A percentile compares a stretch with the other conserved stretches of the same genome.
Conservation (phyloP, 176 grass and related monocot genomes). For the Luzula sylvatica region DNA sequence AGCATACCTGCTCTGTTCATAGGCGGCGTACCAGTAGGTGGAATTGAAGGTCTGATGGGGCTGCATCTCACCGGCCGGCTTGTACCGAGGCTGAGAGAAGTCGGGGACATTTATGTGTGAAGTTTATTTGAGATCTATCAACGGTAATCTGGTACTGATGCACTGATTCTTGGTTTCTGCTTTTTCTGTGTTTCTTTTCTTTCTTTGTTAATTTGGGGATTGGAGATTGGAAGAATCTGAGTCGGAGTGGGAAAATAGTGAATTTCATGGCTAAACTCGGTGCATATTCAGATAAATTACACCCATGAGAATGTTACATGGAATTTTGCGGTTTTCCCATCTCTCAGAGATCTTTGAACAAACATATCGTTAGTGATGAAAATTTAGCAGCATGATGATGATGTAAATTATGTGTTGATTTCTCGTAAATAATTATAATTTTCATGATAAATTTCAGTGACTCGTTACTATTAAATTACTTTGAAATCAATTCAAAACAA, state of each 20-base stretch:
- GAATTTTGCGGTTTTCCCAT: too few relatives aligned
- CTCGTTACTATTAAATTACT: too few relatives aligned
- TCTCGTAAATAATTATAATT: too few relatives aligned
- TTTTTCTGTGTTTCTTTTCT: neutral
- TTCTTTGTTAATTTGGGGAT: constrained; percentile 22
- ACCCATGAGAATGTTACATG: too few relatives aligned
- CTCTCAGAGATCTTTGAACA: too few relatives aligned
- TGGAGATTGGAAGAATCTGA: constrained; percentile 15
- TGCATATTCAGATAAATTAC: too few relatives aligned
- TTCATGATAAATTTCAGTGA: too few relatives aligned
- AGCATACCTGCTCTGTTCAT: constrained; percentile 71
- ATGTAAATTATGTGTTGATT: too few relatives aligned
- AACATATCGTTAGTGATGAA: too few relatives aligned
- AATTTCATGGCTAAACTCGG: too few relatives aligned
- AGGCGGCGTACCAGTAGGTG: constrained; percentile 62
- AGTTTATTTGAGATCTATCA: neutral
- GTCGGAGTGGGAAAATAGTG: constrained; percentile 12
- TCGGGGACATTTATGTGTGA: constrained; percentile 20
- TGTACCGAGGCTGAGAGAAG: constrained; percentile 28
- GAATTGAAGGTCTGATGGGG: constrained; percentile 76
- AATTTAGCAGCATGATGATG: too few relatives aligned
- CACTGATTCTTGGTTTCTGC: constrained; percentile 8
- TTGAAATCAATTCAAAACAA: too few relatives aligned
- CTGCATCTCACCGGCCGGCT: constrained; percentile 74
- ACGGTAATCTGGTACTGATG: neutral